phyloP scores from a whole-genome alignment of 352 stramenopile species.

The Pythium apleroticum region DNA sequence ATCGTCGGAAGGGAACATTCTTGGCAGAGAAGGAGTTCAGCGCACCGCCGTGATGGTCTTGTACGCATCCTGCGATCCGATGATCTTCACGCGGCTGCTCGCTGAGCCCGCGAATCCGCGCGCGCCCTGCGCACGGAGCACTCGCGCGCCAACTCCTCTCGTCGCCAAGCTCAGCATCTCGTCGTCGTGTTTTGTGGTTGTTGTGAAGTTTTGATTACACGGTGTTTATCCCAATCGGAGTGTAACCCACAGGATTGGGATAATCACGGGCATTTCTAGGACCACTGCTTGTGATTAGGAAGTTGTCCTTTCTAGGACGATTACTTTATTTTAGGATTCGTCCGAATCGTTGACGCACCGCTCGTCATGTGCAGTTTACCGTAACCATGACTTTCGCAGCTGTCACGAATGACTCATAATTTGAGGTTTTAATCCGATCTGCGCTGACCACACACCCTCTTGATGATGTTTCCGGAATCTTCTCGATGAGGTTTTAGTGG shows the following conservation, averaged over 20 bases:
- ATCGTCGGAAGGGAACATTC: not conserved
- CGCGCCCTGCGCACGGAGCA: slow-evolving; percentile 29
- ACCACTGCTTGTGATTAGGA: no score
- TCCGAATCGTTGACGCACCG: slow-evolving; percentile 15
- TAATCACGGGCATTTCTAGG: no score
- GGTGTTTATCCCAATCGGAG: not conserved
- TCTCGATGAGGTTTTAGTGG: slow-evolving; percentile 26
- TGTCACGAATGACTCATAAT: not conserved
- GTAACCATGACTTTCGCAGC: slow-evolving; percentile 1
- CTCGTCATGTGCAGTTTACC: slow-evolving; percentile 7
- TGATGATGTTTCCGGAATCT: not conserved
- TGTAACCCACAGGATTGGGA: not conserved
- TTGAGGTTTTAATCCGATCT: not conserved
- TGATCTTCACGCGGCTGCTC: slow-evolving; percentile 67
- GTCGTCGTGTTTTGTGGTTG: slow-evolving; percentile 7
- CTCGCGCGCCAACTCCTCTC: slow-evolving; percentile 22
- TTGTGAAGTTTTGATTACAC: not conserved
- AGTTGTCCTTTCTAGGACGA: no score
- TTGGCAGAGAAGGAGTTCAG: not conserved
- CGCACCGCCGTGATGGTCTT: slow-evolving; percentile 63
- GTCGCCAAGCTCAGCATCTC: slow-evolving; percentile 34
- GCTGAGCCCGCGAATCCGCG: slow-evolving; percentile 38
- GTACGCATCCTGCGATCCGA: slow-evolving; percentile 76
- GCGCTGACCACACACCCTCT: not conserved
- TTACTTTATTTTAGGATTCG: slow-evolving; percentile 16